These are phyloP conservation scores for Penicillium sp. DNA, from an alignment of 2,329 filamentous ascomycete species.

Conservation along the genomic window DNA sequence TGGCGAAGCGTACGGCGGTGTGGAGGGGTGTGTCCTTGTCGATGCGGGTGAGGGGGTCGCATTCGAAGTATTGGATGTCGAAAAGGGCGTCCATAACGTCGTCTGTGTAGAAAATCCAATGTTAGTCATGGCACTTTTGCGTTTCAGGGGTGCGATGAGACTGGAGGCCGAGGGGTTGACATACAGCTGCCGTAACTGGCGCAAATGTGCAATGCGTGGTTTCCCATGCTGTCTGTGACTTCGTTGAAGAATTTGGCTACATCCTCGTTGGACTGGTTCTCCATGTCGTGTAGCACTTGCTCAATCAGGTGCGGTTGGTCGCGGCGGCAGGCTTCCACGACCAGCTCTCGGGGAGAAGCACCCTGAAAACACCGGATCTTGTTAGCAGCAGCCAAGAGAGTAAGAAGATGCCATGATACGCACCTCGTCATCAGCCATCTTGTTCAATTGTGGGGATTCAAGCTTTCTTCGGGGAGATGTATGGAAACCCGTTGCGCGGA, in stretches of 20 bases:
- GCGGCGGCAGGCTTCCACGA: conserved; percentile 89
- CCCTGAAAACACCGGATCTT: conserved; percentile 57
- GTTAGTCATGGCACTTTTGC: neutral
- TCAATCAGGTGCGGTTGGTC: conserved; percentile 86
- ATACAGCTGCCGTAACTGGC: conserved; percentile 82
- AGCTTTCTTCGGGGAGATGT: neutral
- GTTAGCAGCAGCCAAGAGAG: conserved; percentile 2
- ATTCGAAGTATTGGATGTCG: conserved; percentile 52
- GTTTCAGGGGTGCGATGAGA: neutral
- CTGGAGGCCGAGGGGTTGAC: conserved; percentile 36
- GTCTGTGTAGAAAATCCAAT: conserved; percentile 31
- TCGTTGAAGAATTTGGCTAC: conserved; percentile 80
- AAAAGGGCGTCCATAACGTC: conserved; percentile 52
- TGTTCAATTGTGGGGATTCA: conserved; percentile 7
- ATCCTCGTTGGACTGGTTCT: conserved; percentile 60
- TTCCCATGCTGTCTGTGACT: conserved; percentile 81
- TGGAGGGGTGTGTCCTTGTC: conserved; percentile 52
- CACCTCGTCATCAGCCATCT: conserved; percentile 50
- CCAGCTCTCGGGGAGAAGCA: conserved; percentile 78
- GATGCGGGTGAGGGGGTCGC: conserved; percentile 49
- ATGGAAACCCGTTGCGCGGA: conserved; percentile 5
- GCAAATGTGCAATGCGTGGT: conserved; percentile 86
- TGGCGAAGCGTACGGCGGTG: conserved; percentile 48
- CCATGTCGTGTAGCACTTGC: conserved; percentile 67
- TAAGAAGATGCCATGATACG: conserved; percentile 7